Conservation (phyloP, 257 asterid species). For the Ophiorrhiza pumila region DNA sequence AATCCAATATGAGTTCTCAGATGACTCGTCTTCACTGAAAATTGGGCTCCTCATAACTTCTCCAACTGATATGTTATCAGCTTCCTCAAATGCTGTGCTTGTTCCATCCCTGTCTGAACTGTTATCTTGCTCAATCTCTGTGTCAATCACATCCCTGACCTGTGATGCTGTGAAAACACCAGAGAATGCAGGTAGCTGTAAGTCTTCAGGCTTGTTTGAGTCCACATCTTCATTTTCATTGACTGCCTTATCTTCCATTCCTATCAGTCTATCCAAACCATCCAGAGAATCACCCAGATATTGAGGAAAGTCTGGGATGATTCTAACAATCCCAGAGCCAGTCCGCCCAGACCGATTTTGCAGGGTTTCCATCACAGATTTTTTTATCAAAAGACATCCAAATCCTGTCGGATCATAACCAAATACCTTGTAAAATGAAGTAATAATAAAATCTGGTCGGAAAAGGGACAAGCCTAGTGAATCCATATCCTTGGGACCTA, state of each 20-base stretch:
- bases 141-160: conserved; percentile 31
- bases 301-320: conserved; percentile 26
- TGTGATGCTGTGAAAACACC: conserved; percentile 28
- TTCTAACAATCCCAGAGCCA: conserved; percentile 33
- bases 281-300: conserved; percentile 26
- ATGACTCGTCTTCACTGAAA: conserved; percentile 31
- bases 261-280: conserved; percentile 22
- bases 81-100: conserved; percentile 26
- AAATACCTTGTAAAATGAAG: conserved; percentile 33
- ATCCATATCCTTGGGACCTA: conserved; percentile 41
- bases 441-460: conserved; percentile 34
- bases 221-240: conserved; percentile 3
- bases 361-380: conserved; percentile 32
- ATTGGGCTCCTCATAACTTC: conserved; percentile 32
- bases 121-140: conserved; percentile 26
- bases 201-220: conserved; percentile 16
- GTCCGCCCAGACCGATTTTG: conserved; percentile 26
- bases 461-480: conserved; percentile 34
- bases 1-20: conserved; percentile 32
- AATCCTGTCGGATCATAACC: conserved; percentile 32
- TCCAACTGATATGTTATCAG: conserved; percentile 27
- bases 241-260: conserved; percentile 11
- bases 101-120: conserved; percentile 27
- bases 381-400: conserved; percentile 34
- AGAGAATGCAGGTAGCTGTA: conserved; percentile 27